Conservation (phyloP, 192 early-diverging fungal species). For the Coemansia sp. region DNA sequence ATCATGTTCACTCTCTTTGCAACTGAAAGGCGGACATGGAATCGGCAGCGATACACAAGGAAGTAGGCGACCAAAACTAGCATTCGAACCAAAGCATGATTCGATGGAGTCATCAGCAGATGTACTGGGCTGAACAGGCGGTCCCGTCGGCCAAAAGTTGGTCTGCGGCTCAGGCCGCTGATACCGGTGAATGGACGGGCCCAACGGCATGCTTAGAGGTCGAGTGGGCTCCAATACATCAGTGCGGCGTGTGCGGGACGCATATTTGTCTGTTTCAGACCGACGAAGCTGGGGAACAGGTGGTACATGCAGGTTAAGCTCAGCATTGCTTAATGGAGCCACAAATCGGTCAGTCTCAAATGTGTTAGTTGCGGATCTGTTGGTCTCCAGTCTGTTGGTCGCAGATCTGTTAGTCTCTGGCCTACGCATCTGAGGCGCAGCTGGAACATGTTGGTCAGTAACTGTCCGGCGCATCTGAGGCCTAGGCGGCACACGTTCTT, state of each 20-base stretch:
- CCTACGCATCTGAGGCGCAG: background rate
- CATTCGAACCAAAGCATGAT: background rate
- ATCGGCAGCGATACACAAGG: background rate
- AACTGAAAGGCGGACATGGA: background rate
- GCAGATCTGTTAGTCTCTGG: background rate
- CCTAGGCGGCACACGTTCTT: background rate
- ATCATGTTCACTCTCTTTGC: background rate
- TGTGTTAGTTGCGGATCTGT: background rate
- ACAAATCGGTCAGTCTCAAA: background rate
- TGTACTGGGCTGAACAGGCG: background rate
- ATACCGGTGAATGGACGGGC: slow-evolving; percentile 1
- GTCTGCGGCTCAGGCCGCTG: slow-evolving; percentile 4
- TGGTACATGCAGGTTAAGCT: too few relatives aligned
- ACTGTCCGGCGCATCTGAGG: background rate
- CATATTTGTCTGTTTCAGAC: too few relatives aligned
- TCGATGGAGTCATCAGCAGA: background rate
- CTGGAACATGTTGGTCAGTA: background rate
- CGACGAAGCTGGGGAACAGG: too few relatives aligned
- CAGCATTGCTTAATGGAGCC: too few relatives aligned
- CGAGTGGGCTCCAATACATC: background rate
- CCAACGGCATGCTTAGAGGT: background rate
- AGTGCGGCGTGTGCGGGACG: too few relatives aligned
- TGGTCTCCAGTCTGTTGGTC: background rate
- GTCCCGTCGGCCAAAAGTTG: slow-evolving; percentile 21
- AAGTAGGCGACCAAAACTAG: background rate